Evolutionary conservation across 345 rosid species (phyloP).

Genomic region (Raphanus sativus): DNA sequence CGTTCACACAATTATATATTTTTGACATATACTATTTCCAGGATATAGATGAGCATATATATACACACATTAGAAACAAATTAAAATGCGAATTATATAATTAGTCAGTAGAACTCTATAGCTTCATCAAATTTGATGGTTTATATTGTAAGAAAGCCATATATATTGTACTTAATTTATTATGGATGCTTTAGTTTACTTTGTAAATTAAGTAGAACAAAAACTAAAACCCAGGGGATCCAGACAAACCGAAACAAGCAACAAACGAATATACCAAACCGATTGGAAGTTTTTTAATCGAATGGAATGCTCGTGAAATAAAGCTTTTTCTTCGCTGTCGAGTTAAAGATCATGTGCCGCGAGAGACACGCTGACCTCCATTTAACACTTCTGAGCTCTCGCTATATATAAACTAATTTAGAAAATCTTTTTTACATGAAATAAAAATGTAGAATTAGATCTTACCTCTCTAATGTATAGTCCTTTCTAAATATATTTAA

Average conservation of each 20-base stretch:
- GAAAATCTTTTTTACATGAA: slow-evolving; percentile 12
- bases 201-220: not conserved
- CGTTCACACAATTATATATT: not conserved
- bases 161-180: not conserved
- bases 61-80: not conserved
- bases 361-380: slow-evolving; percentile 41
- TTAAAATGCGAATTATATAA: not conserved
- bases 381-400: slow-evolving; percentile 34
- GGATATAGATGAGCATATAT: not conserved
- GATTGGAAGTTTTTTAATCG: not conserved
- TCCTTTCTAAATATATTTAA: not conserved
- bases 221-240: not conserved
- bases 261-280: slow-evolving; percentile 25
- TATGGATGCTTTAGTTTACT: not conserved
- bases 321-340: slow-evolving; percentile 42
- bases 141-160: not conserved
- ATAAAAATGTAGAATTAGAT: not conserved
- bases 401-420: slow-evolving; percentile 2
- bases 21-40: not conserved
- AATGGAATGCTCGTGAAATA: slow-evolving; percentile 32
- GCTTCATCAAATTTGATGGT: not conserved
- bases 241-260: slow-evolving; percentile 20
- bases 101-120: not conserved
- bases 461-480: slow-evolving; percentile 11
- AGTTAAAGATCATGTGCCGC: slow-evolving; percentile 40